A percentile compares a stretch with the other conserved stretches of the same genome.
phyloP scores from a whole-genome alignment of 2,329 filamentous ascomycete genomes.

The Hypoxylon sp. region DNA sequence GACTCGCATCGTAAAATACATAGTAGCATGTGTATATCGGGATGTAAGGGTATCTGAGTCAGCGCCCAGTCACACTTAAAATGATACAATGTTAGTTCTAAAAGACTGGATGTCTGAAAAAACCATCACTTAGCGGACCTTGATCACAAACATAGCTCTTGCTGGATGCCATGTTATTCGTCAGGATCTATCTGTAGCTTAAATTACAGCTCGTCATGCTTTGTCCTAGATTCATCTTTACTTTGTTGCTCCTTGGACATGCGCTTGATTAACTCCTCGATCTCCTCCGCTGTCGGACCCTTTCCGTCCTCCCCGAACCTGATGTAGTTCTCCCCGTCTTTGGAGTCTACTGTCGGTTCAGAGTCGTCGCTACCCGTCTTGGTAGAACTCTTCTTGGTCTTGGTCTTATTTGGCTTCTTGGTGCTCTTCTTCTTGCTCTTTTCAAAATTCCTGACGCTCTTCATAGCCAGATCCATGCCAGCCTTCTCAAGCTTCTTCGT shows the following conservation, averaged over 20 bases:
- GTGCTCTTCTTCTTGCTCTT: slow-evolving; percentile 61
- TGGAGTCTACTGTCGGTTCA: slow-evolving; percentile 60
- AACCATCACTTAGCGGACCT: neutral
- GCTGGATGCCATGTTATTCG: slow-evolving; percentile 45
- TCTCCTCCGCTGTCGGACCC: slow-evolving; percentile 63
- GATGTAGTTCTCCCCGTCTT: slow-evolving; percentile 55
- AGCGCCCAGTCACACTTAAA: slow-evolving; percentile 1
- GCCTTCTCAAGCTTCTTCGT: slow-evolving; percentile 79
- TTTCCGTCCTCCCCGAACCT: slow-evolving; percentile 60
- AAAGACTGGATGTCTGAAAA: neutral
- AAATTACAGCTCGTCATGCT: slow-evolving; percentile 53
- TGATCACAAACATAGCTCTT: slow-evolving; percentile 11
- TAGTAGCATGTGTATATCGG: neutral
- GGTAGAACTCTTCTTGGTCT: slow-evolving; percentile 58
- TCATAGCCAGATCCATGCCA: slow-evolving; percentile 78
- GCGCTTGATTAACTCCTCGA: slow-evolving; percentile 69
- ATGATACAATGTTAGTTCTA: neutral
- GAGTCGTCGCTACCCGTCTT: slow-evolving; percentile 54
- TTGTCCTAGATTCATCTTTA: slow-evolving; percentile 47
- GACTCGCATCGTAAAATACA: neutral
- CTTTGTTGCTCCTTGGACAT: slow-evolving; percentile 54
- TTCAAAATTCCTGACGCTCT: slow-evolving; percentile 72
- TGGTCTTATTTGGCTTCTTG: slow-evolving; percentile 61
- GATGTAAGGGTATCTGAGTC: slow-evolving; percentile 12
- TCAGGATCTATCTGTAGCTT: slow-evolving; percentile 45